These are phyloP conservation scores for Asterophora lycoperdoides DNA, from an alignment of 768 basidiomycete genomes.

Conservation along the genomic window DNA sequence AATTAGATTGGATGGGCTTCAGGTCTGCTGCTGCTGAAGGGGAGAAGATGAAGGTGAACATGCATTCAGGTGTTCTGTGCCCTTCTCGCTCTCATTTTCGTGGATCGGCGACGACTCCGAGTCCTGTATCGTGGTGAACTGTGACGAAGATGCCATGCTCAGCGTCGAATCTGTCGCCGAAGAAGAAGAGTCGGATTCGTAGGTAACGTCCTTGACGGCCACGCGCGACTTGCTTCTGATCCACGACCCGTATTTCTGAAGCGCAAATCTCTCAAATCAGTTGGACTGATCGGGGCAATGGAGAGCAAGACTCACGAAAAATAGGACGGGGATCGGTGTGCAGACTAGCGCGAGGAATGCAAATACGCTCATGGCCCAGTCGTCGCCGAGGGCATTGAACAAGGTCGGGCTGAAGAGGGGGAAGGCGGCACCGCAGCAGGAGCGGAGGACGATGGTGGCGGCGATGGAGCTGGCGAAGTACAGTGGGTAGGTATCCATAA, in stretches of 20 bases:
- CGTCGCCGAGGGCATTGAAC: constrained; percentile 49
- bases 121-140: constrained; percentile 13
- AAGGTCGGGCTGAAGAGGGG: constrained; percentile 53
- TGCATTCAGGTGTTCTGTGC: no score
- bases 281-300: background rate
- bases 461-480: constrained; percentile 68
- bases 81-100: constrained; percentile 7
- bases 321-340: constrained; percentile 52
- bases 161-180: background rate
- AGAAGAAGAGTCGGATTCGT: background rate
- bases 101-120: constrained; percentile 3
- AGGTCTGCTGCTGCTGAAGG: background rate
- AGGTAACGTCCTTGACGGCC: constrained; percentile 34
- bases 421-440: constrained; percentile 57
- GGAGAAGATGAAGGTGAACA: no score
- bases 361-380: constrained; percentile 54
- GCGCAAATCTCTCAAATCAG: constrained; percentile 1
- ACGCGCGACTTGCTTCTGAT: constrained; percentile 42
- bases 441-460: constrained; percentile 63
- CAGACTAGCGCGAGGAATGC: constrained; percentile 46
- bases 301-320: constrained; percentile 39
- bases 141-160: constrained; percentile 4
- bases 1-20: background rate
- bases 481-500: constrained; percentile 67
- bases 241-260: constrained; percentile 47